Base-by-base conservation (phyloP, 2,329 filamentous ascomycete genomes). In the Sordariomycetes sp. region DNA sequence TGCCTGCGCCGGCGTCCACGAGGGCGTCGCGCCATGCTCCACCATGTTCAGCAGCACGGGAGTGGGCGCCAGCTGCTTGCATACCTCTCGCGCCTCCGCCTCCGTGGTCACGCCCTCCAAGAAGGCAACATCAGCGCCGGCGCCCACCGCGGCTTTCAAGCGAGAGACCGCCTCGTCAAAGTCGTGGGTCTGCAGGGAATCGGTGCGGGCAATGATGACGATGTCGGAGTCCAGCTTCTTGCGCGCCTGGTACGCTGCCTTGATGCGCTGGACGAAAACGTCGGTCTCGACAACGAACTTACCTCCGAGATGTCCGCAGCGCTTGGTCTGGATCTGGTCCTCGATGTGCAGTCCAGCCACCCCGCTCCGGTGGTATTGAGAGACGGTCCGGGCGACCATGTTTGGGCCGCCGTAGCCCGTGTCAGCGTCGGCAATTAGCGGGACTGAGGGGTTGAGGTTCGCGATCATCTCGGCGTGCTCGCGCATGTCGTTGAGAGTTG, bases 391-490 rank as follows among this genome's bases (percentile, higher is more conserved):
- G 1, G 77, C 74, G 43, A 84, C 76, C 72, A 77, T 79, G 20
- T 50, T 50, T 6, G 46, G 46, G 20, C 75, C 74, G 25, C 79
- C 81, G 66, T 81, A 83, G 48, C 80, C 80, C 0, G 80, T 83
- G 66, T 84, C 80, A 34, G 79, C 79, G 65, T 85, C 81, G 10
- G 81, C 83, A 62, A 87, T 85, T 22, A 88, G 66, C 0, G 84
- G 84, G 0, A 79, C 71, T 0, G 68, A 66, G 0, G 78, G 76
- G 62, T 83, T 74, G 34, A 87, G 73, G 50, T 76, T 77, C 59
- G 83, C 82, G 59, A 88, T 82, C 81, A 86, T 86, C 56, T 76
- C 74, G n/a, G 83, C 83, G 66, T 86, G 82, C 52, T 72, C 71
- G 40, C 74, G 72, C 83, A 88, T 87, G 68, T 87, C 83, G 64